Conservation (phyloP, 192 early-diverging fungal species). For the Linnemannia exigua region DNA sequence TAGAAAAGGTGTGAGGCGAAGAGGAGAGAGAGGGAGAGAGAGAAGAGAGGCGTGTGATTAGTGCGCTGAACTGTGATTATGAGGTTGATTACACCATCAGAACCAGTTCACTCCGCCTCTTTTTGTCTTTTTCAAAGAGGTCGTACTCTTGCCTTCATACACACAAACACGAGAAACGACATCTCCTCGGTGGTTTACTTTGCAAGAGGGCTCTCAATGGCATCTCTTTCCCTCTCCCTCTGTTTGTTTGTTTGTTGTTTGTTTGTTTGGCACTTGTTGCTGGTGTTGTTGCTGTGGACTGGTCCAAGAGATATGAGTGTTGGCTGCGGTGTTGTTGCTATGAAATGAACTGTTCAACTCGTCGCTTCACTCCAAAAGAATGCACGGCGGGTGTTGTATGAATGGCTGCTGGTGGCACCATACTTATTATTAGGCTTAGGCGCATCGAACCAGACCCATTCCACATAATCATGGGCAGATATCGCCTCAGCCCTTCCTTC, state of each 20-base stretch:
- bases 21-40: no score
- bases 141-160: neutral
- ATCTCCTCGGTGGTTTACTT: neutral
- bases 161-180: neutral
- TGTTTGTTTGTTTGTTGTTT: neutral
- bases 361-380: slow-evolving; percentile 6
- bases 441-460: neutral
- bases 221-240: neutral
- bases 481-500: neutral
- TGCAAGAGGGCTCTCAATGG: neutral
- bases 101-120: no score
- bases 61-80: no score
- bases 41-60: no score
- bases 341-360: no score
- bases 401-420: neutral
- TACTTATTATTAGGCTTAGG: neutral
- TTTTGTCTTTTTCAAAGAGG: neutral
- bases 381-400: neutral
- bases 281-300: neutral
- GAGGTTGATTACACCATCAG: no score
- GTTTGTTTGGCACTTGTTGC: no score
- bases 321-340: no score
- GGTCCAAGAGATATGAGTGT: neutral
- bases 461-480: neutral
- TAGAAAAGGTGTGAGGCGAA: neutral